phyloP scores from a whole-genome alignment of 192 early-diverging fungal genomes.

The Coemansia interrupta region DNA sequence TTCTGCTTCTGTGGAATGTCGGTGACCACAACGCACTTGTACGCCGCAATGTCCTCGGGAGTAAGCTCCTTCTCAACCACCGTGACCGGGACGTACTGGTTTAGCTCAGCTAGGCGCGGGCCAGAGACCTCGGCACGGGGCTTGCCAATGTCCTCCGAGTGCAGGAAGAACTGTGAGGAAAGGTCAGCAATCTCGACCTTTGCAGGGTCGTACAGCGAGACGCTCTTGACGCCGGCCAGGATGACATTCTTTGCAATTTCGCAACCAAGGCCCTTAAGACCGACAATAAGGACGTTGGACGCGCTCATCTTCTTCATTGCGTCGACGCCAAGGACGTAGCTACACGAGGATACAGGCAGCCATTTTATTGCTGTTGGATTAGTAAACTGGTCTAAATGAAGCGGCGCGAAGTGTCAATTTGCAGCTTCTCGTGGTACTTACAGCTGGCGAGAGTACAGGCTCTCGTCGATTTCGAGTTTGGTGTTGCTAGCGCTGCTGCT shows the following conservation, averaged over 20 bases:
- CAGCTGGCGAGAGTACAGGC: constrained; percentile 98
- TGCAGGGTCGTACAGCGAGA: constrained; percentile 86
- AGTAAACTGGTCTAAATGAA: neutral
- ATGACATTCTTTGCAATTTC: constrained; percentile 99
- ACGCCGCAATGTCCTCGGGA: constrained; percentile 59
- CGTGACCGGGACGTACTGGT: constrained; percentile 93
- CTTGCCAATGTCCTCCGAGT: constrained; percentile 78
- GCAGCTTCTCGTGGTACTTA: constrained; percentile 53
- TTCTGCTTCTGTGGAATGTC: constrained; percentile 73
- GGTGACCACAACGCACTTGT: constrained; percentile 83
- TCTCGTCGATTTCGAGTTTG: constrained; percentile 77
- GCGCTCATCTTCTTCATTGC: constrained; percentile 98
- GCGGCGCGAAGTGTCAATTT: neutral
- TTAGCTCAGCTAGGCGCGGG: constrained; percentile 88
- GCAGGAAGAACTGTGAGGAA: constrained; percentile 87
- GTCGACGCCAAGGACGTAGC: constrained; percentile 86
- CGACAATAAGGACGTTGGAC: constrained; percentile 95
- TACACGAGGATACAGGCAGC: constrained; percentile 30
- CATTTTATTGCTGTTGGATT: neutral
- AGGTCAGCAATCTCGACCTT: constrained; percentile 76
- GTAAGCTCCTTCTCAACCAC: constrained; percentile 76
- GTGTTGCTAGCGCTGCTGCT: constrained; percentile 12
- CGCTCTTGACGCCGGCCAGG: constrained; percentile 98
- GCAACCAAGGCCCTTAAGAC: constrained; percentile 92
- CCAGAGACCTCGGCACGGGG: constrained; percentile 72